Conservation (phyloP, 192 early-diverging fungal genomes). For the Martensiomyces pterosporus region DNA sequence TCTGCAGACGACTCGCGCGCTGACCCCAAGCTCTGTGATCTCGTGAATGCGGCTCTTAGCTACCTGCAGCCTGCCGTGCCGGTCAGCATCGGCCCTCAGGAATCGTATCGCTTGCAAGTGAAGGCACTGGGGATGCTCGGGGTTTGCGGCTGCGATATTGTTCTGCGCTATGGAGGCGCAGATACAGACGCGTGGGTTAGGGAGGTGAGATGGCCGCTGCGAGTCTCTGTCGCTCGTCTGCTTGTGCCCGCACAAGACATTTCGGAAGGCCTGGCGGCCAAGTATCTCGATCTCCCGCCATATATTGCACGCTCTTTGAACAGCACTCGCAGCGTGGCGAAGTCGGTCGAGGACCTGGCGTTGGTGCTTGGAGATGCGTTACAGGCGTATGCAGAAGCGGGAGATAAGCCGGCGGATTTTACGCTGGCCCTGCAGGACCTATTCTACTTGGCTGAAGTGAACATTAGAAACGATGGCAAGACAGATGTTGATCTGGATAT, state of each 20-base stretch:
- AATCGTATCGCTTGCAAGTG: constrained; percentile 10
- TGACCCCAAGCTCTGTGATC: constrained; percentile 16
- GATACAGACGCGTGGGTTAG: constrained; percentile 16
- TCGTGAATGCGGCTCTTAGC: constrained; percentile 25
- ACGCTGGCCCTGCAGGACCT: constrained; percentile 2
- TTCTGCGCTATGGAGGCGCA: constrained; percentile 25
- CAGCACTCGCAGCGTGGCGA: not conserved
- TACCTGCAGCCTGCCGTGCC: constrained; percentile 10
- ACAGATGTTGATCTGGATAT: constrained; percentile 19
- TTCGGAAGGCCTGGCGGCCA: constrained; percentile 3
- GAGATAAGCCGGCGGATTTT: not conserved
- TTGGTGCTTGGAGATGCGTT: constrained; percentile 9
- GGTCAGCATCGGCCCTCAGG: not conserved
- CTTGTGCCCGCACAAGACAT: constrained; percentile 10
- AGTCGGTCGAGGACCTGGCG: constrained; percentile 4
- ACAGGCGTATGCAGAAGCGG: not conserved
- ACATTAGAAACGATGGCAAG: constrained; percentile 17
- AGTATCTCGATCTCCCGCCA: constrained; percentile 27
- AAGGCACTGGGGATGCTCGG: constrained; percentile 26
- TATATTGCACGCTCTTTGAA: constrained; percentile 18
- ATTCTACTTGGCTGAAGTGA: constrained; percentile 32
- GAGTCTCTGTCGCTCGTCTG: constrained; percentile 25
- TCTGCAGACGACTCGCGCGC: constrained; percentile 9
- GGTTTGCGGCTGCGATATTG: constrained; percentile 19
- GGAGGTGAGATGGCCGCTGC: constrained; percentile 33